A percentile compares a stretch with the other conserved stretches of the same genome.
phyloP scores from a whole-genome alignment of 352 stramenopile genomes.

The Pythium pyrilobum region DNA sequence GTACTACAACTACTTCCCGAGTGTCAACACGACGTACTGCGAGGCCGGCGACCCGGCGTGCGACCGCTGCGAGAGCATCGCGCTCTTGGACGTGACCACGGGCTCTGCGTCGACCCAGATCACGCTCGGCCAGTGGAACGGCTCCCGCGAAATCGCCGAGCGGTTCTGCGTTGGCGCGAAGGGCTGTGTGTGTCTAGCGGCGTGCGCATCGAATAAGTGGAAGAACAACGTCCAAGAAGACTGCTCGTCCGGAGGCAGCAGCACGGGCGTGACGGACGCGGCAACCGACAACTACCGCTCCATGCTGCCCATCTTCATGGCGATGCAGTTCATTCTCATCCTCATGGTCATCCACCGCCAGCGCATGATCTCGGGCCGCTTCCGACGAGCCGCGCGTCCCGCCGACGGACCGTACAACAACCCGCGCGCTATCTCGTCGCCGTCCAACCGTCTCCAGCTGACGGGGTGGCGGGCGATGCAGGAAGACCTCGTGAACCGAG shows the following conservation, averaged over 20 bases:
- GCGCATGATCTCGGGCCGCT: conserved; percentile 27
- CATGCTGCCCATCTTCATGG: conserved; percentile 62
- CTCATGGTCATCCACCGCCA: conserved; percentile 56
- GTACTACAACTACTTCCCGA: conserved; percentile 63
- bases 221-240: conserved; percentile 41
- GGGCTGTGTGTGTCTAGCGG: conserved; percentile 64
- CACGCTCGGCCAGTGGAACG: conserved; percentile 25
- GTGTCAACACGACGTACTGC: conserved; percentile 60
- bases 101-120: conserved; percentile 23
- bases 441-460: conserved; percentile 58
- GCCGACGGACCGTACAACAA: conserved; percentile 67
- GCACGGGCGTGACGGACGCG: conserved; percentile 12
- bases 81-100: conserved; percentile 4
- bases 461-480: conserved; percentile 58
- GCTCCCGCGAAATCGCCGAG: conserved; percentile 29
- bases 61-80: conserved; percentile 35
- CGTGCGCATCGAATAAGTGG: conserved; percentile 52
- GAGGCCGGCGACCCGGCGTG: conserved; percentile 46
- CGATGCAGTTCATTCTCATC: conserved; percentile 58
- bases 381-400: conserved; percentile 8
- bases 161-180: conserved; percentile 48
- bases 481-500: conserved; percentile 43
- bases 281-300: conserved; percentile 39
- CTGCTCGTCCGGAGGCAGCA: conserved; percentile 24
- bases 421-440: conserved; percentile 55